phyloP scores from a whole-genome alignment of 2,329 filamentous ascomycete genomes.

The Erysiphe pulchra region DNA sequence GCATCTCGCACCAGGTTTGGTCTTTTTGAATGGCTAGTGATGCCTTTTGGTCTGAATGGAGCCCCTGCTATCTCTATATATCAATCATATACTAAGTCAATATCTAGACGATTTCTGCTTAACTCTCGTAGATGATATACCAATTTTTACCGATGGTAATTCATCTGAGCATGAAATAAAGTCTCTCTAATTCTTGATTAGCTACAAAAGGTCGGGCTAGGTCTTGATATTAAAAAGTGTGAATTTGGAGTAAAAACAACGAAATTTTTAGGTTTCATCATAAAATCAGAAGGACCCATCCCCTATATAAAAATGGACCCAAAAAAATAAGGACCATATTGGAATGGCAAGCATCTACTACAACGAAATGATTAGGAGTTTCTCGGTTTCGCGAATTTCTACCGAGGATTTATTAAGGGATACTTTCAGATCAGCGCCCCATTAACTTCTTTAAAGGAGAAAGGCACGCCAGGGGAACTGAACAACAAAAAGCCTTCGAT shows the following conservation, averaged over 20 bases:
- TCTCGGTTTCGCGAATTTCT: too few species aligned
- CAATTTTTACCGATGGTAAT: neutral
- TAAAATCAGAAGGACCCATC: neutral
- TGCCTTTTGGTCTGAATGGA: too few species aligned
- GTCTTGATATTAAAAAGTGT: neutral
- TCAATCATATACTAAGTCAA: neutral
- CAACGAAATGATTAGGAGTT: neutral
- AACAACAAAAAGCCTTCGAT: neutral
- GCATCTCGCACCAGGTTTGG: too few species aligned
- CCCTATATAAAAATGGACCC: neutral
- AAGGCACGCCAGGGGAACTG: neutral
- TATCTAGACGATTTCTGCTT: neutral
- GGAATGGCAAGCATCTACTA: neutral
- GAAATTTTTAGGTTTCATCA: neutral
- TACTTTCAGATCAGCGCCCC: neutral
- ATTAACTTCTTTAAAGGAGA: neutral
- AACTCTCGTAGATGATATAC: neutral
- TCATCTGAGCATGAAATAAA: neutral
- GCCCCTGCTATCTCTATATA: too few species aligned
- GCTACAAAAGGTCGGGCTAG: neutral
- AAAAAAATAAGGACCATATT: neutral
- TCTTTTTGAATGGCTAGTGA: too few species aligned
- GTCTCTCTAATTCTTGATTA: neutral
- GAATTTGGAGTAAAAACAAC: neutral
- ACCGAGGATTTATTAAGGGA: neutral